Conservation (phyloP, 164 flowering plant genomes). For the Cinnamomum chago region DNA sequence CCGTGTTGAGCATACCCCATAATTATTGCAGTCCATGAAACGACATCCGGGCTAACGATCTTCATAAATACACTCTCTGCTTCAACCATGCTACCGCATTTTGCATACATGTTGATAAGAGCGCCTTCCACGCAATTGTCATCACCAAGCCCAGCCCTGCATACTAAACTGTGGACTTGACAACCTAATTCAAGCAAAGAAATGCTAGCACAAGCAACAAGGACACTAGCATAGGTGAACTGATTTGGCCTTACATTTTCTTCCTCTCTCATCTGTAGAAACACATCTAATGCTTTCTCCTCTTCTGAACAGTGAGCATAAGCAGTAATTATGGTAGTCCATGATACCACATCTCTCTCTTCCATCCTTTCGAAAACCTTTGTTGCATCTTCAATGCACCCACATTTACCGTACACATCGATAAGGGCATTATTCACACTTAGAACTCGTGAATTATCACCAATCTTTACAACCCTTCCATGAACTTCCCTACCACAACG, state of each 20-base stretch:
- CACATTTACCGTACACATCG: conserved; percentile 63
- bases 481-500: too few species aligned
- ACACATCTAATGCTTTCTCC: conserved; percentile 38
- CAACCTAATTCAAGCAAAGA: conserved; percentile 44
- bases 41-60: conserved; percentile 37
- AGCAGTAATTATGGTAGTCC: conserved; percentile 59
- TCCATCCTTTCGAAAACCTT: conserved; percentile 48
- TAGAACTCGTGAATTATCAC: conserved; percentile 2
- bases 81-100: conserved; percentile 46
- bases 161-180: conserved; percentile 47
- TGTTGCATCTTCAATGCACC: conserved; percentile 41
- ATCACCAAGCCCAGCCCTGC: conserved; percentile 31
- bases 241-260: conserved; percentile 48
- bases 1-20: conserved; percentile 50
- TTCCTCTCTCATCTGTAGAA: conserved; percentile 39
- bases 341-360: conserved; percentile 50
- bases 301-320: conserved; percentile 33
- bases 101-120: conserved; percentile 62
- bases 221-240: conserved; percentile 25
- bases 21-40: conserved; percentile 65
- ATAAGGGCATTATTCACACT: conserved; percentile 48
- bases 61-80: conserved; percentile 37
- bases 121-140: conserved; percentile 48
- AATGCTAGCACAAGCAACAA: conserved; percentile 40
- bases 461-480: too few species aligned